Evolutionary conservation across 805 yeast species (phyloP), one percentile per base, ranked within the genome.

Genomic region (Metschnikowia baotianmanensis): DNA sequence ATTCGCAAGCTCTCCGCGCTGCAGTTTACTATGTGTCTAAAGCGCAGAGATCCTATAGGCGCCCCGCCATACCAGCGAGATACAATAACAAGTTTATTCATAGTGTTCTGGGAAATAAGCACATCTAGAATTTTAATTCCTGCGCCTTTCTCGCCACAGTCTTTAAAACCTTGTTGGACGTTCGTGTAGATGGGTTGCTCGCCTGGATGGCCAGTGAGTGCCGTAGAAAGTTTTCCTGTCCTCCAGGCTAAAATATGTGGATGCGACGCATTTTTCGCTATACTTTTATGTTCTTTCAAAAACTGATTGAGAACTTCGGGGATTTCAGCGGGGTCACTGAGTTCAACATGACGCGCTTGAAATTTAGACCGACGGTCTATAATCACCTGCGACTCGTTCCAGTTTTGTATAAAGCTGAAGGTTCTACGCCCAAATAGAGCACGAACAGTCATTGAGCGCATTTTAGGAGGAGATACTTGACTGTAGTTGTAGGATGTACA

Each of bases 31-130:
- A 86, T 85, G 50, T 79, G 82, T 43, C 86, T 69, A 53, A 86
- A 86, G 40, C 96, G 60, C 18, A 78, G 72, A 4, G 86, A 72
- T 0, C 95, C 95, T 29, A 86, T 56, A 4, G 85, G 86, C 0
- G 72, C 70, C 0, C 95, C 95, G 1, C 91, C 91, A 55, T 83
- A 83, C 95, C 95, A 86, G 45, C 96, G 57, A 0, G 86, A 76
- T 0, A 83, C 93, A 20, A 86, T 79, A 1, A 86, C 73, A 13
- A 86, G 52, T 0, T 80, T 74, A 54, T 83, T 81, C 4, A 71
- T 59, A 10, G 79, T 39, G 27, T 73, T 61, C 6, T 74, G 57
- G 22, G 77, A 61, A 16, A 76, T 78, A 3, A 84, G 55, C 9
- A 77, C 76, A 40, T 62, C 62, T 19, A 83, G 53, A 8, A 86